phyloP scores from a whole-genome alignment of 345 rosid genomes.

The Pugionium cornutum region DNA sequence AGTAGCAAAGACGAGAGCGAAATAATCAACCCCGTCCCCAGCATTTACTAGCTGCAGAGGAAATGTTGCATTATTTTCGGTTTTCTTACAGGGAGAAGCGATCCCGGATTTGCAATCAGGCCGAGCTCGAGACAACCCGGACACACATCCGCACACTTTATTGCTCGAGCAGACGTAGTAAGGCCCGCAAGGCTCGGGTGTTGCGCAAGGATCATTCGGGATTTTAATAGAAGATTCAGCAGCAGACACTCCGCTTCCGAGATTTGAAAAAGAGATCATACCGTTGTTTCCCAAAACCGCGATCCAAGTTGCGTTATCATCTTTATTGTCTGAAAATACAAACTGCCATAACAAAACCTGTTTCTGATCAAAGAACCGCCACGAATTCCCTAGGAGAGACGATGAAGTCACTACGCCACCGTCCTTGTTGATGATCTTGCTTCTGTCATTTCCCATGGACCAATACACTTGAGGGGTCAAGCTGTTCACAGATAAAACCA shows the following conservation, averaged over 20 bases:
- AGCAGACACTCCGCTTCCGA: conserved; percentile 35
- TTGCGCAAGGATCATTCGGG: conserved; percentile 63
- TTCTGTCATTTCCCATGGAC: conserved; percentile 59
- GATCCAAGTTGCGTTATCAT: conserved; percentile 66
- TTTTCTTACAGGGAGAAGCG: conserved; percentile 54
- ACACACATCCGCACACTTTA: conserved; percentile 63
- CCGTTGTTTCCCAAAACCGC: conserved; percentile 73
- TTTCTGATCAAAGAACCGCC: conserved; percentile 69
- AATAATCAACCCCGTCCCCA: conserved; percentile 58
- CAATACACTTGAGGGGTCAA: conserved; percentile 73
- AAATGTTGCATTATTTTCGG: conserved; percentile 24
- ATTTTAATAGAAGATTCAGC: conserved; percentile 51
- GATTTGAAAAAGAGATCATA: conserved; percentile 57
- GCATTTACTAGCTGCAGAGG: conserved; percentile 54
- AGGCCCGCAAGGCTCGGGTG: conserved; percentile 68
- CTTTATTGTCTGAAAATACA: conserved; percentile 37
- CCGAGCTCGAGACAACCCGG: conserved; percentile 41
- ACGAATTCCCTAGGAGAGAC: conserved; percentile 59
- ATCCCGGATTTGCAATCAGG: conserved; percentile 58
- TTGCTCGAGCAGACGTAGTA: conserved; percentile 57
- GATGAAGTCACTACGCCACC: conserved; percentile 54
- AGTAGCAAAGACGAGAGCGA: conserved; percentile 58
- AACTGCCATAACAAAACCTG: conserved; percentile 61
- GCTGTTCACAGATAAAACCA: conserved; percentile 65
- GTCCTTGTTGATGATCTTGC: conserved; percentile 45